Percentiles rank a stretch among this genome's conserved stretches.
Conservation (phyloP, 73 alveolate genomes). For the Tetrahymena malaccensis region DNA sequence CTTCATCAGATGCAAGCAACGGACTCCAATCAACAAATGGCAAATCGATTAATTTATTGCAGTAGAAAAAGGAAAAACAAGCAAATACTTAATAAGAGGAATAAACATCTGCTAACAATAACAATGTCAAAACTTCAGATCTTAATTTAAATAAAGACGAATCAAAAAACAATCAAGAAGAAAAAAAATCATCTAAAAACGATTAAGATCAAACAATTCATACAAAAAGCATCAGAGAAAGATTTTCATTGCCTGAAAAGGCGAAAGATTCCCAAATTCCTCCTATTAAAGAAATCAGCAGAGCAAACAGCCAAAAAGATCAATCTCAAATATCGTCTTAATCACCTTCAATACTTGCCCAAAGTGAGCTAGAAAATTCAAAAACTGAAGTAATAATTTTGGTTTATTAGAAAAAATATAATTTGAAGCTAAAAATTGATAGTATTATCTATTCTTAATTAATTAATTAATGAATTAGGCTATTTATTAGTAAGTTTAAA, state of each 20-base stretch:
- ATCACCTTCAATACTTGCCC: not conserved
- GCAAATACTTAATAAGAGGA: not conserved
- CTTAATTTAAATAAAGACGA: not conserved
- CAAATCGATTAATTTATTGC: not conserved
- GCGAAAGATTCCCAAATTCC: not conserved
- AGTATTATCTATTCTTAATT: too few species aligned
- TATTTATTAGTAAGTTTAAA: too few species aligned
- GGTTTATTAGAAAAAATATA: not conserved
- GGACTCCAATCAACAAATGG: not conserved
- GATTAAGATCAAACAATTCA: not conserved
- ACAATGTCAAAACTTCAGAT: not conserved
- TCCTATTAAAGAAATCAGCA: not conserved
- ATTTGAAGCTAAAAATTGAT: too few species aligned
- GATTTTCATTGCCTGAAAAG: not conserved
- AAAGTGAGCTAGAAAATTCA: not conserved
- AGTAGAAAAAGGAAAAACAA: not conserved
- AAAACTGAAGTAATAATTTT: not conserved
- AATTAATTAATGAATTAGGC: too few species aligned
- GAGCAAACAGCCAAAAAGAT: not conserved
- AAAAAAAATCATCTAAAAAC: not conserved
- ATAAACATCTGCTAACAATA: not conserved
- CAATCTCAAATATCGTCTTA: not conserved
- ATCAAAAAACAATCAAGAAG: not conserved
- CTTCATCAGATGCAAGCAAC: not conserved
- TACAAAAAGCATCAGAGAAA: not conserved